A percentile compares a stretch with the other conserved stretches of the same genome.
Evolutionary conservation across 2,329 filamentous ascomycete species (phyloP).

Genomic region (Cercospora sp.): DNA sequence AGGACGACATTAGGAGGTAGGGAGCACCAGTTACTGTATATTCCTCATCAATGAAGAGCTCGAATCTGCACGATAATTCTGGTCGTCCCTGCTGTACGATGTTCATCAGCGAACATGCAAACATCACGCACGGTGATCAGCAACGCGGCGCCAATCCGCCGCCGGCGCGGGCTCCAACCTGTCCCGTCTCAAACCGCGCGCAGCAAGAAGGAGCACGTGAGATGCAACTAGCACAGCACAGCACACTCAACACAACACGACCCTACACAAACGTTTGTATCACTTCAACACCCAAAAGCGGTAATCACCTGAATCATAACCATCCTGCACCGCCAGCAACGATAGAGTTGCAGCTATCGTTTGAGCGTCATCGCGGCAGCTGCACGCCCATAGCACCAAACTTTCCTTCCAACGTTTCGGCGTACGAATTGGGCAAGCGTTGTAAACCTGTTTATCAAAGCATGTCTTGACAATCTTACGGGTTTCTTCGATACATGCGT

Average conservation of each 20-base stretch:
- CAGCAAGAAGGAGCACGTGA: too few species aligned
- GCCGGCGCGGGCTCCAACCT: background rate
- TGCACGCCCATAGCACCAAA: background rate
- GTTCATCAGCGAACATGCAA: background rate
- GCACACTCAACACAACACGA: background rate
- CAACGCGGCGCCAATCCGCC: background rate
- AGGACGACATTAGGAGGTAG: background rate
- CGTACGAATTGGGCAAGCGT: background rate
- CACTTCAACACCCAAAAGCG: background rate
- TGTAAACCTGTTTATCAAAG: background rate
- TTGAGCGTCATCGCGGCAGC: background rate
- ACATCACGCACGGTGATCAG: background rate
- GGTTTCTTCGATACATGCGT: background rate
- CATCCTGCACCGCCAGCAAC: background rate
- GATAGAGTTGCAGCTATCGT: slow-evolving; percentile 2
- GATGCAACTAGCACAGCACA: too few species aligned
- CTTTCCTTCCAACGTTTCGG: background rate
- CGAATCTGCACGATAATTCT: background rate
- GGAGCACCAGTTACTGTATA: background rate
- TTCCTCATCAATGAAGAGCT: background rate
- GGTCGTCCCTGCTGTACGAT: background rate
- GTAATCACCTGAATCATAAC: background rate
- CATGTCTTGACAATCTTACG: background rate
- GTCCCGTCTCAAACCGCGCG: too few species aligned
- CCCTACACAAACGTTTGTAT: background rate